phyloP scores from a whole-genome alignment of 495 filamentous ascomycete species.

The Daldinia grandis region DNA sequence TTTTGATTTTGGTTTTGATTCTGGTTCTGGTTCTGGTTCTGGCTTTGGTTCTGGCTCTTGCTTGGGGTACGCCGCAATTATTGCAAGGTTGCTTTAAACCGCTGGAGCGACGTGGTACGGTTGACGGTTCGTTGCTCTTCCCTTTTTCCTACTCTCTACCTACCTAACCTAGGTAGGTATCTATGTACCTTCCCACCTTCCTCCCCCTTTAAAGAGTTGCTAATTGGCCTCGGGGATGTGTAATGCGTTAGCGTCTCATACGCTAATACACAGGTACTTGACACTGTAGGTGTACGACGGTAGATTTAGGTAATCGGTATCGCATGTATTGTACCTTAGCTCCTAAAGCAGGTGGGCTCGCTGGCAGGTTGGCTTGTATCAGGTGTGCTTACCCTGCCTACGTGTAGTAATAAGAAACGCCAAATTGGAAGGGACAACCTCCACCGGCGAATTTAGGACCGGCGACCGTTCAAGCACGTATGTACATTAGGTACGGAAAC shows the following conservation, averaged over 20 bases:
- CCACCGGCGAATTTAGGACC: conserved; percentile 15
- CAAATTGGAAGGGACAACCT: conserved; percentile 17
- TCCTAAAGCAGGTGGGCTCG: neutral
- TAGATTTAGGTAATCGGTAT: neutral
- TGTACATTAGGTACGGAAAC: neutral
- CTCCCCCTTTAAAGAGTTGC: conserved; percentile 14
- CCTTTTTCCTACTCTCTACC: too few species aligned
- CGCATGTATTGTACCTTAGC: neutral
- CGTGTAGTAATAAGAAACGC: conserved; percentile 20
- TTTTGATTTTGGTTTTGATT: neutral
- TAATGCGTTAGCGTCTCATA: conserved; percentile 14
- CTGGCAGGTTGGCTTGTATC: neutral
- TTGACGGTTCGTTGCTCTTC: too few species aligned
- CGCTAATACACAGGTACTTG: neutral
- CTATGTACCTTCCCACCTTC: conserved; percentile 6
- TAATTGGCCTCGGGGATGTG: conserved; percentile 16
- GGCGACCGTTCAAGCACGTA: conserved; percentile 4
- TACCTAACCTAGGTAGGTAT: too few species aligned
- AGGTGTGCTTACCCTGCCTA: conserved; percentile 2
- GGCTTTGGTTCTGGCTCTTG: neutral
- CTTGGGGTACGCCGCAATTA: neutral
- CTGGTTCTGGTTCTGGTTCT: neutral
- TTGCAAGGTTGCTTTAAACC: neutral
- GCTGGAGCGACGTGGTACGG: conserved; percentile 19
- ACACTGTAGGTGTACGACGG: neutral